These are phyloP conservation scores for Xerocomus minutiporus DNA, from an alignment of 1,284 basidiomycete species.

Conservation along the genomic window DNA sequence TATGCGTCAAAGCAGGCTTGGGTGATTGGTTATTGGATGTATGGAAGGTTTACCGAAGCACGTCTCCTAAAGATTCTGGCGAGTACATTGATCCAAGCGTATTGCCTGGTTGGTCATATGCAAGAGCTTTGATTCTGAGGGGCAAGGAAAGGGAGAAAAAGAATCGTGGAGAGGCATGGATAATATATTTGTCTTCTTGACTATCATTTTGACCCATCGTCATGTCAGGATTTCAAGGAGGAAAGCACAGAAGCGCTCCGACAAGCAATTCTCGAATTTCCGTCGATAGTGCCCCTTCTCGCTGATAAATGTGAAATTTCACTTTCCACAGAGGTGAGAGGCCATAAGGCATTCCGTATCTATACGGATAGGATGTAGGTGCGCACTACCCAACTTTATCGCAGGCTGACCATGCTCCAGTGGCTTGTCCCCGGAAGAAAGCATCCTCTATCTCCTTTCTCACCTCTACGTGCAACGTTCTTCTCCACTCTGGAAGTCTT, in stretches of 20 bases:
- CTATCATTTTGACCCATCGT: background rate
- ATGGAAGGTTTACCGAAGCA: constrained; percentile 39
- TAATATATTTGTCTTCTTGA: background rate
- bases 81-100: constrained; percentile 50
- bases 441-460: constrained; percentile 65
- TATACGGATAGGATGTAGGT: constrained; percentile 61
- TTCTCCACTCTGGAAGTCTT: constrained; percentile 75
- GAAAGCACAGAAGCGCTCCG: constrained; percentile 62
- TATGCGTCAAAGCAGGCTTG: constrained; percentile 80
- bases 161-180: constrained; percentile 39
- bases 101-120: constrained; percentile 79
- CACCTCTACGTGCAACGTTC: constrained; percentile 83
- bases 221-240: constrained; percentile 12
- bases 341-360: constrained; percentile 62
- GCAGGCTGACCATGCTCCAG: constrained; percentile 27
- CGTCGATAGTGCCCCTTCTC: constrained; percentile 72
- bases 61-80: constrained; percentile 11
- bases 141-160: constrained; percentile 51
- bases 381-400: background rate
- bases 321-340: constrained; percentile 55
- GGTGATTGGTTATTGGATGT: constrained; percentile 73
- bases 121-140: constrained; percentile 68
- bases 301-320: constrained; percentile 78
- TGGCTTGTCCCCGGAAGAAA: constrained; percentile 38
- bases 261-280: constrained; percentile 74